Evolutionary conservation across 129 eudicot species (phyloP), one percentile per base, ranked within the genome.

Genomic region (Chrysanthemum lavandulifolium): DNA sequence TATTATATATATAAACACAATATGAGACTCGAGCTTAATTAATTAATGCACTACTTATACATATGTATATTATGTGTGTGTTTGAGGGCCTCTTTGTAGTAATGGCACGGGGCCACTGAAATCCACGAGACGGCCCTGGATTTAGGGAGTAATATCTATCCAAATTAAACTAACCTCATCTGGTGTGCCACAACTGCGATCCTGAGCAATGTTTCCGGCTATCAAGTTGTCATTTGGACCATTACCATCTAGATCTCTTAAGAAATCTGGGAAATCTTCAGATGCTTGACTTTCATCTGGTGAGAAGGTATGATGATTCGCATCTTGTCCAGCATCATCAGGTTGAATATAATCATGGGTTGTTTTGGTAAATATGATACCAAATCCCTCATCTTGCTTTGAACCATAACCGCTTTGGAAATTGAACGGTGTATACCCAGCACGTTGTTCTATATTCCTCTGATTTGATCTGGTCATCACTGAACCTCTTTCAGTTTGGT

Each of bases 131-230:
- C n/a, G n/a, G n/a, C n/a, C n/a, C n/a, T n/a, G 13, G 13, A 47
- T 74, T 16, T 61, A 47, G 3, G 29, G 40, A 18, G 52, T 1
- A 9, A 19, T 27, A 10, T 13, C 11, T 62, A 62, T 21, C 5
- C 13, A 74, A 47, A 31, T 31, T 31, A 31, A 59, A 29, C 63
- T 48, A 76, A 76, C 74, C 80, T 76, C 68, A 68, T 76, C 59
- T n/a, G 3, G 11, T 23, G 16, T 29, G 48, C 23, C 54, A 58
- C 29, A 23, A 57, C 60, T 76, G 74, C 5, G 31, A 13, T 43
- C 60, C 14, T 43, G n/a, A 11, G 25, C 62, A 73, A 27, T 12
- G 18, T 13, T 5, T 5, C 23, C 33, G 18, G 57, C 60, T 31
- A 68, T 57, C 23, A 15, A 43, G 19, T 16, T 59, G 40, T 59